Base-by-base conservation (phyloP, 352 stramenopile species). In the Globisporangium spiculum region DNA sequence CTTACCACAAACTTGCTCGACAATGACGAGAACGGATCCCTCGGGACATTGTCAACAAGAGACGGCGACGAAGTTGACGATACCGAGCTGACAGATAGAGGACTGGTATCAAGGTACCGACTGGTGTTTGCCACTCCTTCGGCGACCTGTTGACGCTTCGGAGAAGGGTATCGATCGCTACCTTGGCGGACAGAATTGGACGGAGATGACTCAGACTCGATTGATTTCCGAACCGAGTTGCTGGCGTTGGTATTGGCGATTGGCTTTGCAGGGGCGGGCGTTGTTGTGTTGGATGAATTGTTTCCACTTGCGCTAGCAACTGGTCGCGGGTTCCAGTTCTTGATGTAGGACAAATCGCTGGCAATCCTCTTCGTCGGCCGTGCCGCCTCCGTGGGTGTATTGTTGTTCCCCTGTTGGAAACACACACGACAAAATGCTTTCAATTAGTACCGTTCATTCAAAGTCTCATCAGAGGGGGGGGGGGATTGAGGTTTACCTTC, bases 1-100 rank as follows among this genome's bases (percentile, higher is more conserved):
- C 75, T 60, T 61, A 91, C 83, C 66, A 83, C 65, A 64, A 91
- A 77, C 75, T 79, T 85, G 74, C 77, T 89, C 1, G 76, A 84
- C 52, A 89, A 62, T 4, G 78, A 84, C 14, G 78, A 69, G 59
- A 90, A 81, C 26, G 79, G 78, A 67, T 91, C 81, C 44, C 57
- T 73, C 26, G 65, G 69, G 41, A 60, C 71, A 56, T 34, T 60
- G 14, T 63, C 75, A 30, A 74, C 78, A 44, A 67, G 76, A 27
- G 72, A 72, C 16, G 83, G 83, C 22, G 83, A 91, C 12, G 83
- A 91, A 12, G 75, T 66, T 0, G 83, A 91, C 27, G 83, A 90
- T 27, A 78, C 63, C 18, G 83, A 91, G 30, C 71, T 78, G 16
- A 81, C 79, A 8, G 83, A 89, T 1, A 75, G 30, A 10, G 77